Evolutionary conservation across 1,284 basidiomycete genomes (phyloP), one percentile per base, ranked within the genome.

Genomic region (Leccinum pachyderme): DNA sequence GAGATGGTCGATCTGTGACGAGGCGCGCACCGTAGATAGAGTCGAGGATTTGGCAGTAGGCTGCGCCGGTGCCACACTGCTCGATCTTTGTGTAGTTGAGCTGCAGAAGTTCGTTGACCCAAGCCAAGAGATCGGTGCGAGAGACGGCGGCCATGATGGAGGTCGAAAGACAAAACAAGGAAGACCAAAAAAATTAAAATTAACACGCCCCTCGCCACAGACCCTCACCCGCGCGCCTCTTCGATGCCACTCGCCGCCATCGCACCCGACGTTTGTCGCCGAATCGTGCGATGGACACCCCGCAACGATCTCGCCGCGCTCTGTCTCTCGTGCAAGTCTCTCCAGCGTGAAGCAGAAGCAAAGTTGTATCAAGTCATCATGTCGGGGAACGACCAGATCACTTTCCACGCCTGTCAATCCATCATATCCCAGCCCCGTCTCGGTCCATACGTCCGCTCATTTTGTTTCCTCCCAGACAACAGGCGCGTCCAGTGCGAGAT

Each of bases 81-180:
- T 96, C 94, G 59, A 97, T 76, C 75, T 98, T 98, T 31, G 90
- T 93, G 75, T 97, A 95, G 75, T 89, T 91, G 71, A 93, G 76
- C 66, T 89, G 86, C 7, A 98, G 82, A 22, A 99, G 86, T 47
- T 96, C 92, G 75, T 98, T 98, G 68, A 98, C 77, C 97, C 97
- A 99, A 49, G 81, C 80, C 41, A 99, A 70, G 31, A 99, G 82
- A 69, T 99, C 97, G 47, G 91, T 90, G 69, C 96, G 81, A 59
- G 89, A 91, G 44, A 72, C 60, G 46, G 58, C 65, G 6, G 63
- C 46, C 65, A 70, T 73, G 41, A 56, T 35, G 52, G 31, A 29
- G 33, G 62, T 56, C 29, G 54, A 37, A 27, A 22, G 33, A 33
- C 31, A 44, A 43, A 45, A 27, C 37, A 49, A 25, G 9, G 39